Percentiles rank a stretch among this genome's conserved stretches.
These are phyloP conservation scores for Lagerstroemia speciosa DNA, from an alignment of 345 rosid species.

Conservation along the genomic window DNA sequence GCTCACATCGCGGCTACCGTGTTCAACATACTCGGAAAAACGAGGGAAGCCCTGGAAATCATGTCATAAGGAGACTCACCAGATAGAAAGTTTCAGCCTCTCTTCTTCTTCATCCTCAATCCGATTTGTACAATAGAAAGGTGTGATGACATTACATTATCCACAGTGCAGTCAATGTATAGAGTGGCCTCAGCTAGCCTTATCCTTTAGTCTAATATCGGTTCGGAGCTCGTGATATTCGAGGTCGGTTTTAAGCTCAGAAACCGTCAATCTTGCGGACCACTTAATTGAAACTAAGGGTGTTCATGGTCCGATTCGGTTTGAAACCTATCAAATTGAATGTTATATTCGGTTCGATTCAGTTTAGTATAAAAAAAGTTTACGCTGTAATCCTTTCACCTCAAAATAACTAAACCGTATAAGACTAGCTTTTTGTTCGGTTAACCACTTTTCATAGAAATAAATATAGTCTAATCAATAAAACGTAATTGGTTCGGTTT, in stretches of 20 bases:
- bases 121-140: background rate
- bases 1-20: constrained; percentile 86
- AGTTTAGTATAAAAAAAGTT: too few species aligned
- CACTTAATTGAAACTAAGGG: background rate
- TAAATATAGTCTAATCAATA: too few species aligned
- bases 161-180: background rate
- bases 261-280: background rate
- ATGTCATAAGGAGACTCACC: constrained; percentile 21
- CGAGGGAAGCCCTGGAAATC: constrained; percentile 49
- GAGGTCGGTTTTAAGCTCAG: background rate
- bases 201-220: background rate
- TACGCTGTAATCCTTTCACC: too few species aligned
- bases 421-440: too few species aligned
- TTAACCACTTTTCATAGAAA: too few species aligned
- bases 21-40: constrained; percentile 52
- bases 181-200: background rate
- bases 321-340: too few species aligned
- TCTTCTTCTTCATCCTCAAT: background rate
- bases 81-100: background rate
- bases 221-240: background rate
- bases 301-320: too few species aligned
- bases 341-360: too few species aligned
- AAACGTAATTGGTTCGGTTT: too few species aligned
- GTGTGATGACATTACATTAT: background rate
- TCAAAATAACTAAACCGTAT: too few species aligned